Conservation (phyloP, 352 stramenopile species). For the Thalassiosira oceanica region DNA sequence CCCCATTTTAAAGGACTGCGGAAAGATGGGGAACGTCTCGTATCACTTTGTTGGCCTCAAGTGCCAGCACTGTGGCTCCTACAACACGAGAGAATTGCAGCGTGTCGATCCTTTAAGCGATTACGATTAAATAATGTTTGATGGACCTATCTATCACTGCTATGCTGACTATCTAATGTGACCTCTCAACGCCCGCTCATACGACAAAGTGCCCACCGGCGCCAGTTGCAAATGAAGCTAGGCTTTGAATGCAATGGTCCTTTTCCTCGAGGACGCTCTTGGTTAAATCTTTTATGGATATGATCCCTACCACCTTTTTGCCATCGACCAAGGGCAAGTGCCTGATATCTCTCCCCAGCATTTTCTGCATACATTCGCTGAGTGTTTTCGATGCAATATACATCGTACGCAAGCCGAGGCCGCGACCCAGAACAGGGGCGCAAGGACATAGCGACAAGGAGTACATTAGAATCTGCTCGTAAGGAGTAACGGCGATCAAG, state of each 20-base stretch:
- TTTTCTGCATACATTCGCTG: slow-evolving; percentile 92
- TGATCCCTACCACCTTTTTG: slow-evolving; percentile 85
- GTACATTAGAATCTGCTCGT: too few species aligned
- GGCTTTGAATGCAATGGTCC: slow-evolving; percentile 67
- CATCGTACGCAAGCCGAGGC: too few species aligned
- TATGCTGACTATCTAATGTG: not conserved
- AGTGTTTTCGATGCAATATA: too few species aligned
- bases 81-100: slow-evolving; percentile 80
- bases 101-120: slow-evolving; percentile 39
- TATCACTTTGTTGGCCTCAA: slow-evolving; percentile 84
- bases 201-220: slow-evolving; percentile 71
- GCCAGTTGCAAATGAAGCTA: slow-evolving; percentile 75
- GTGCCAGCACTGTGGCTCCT: slow-evolving; percentile 76
- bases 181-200: not conserved
- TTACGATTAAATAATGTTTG: not conserved
- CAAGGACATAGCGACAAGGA: too few species aligned
- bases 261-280: slow-evolving; percentile 90
- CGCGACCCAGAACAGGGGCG: too few species aligned
- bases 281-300: slow-evolving; percentile 89
- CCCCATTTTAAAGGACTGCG: too few species aligned
- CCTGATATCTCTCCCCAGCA: slow-evolving; percentile 92
- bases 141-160: slow-evolving; percentile 2
- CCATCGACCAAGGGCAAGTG: slow-evolving; percentile 93
- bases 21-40: slow-evolving; percentile 64
- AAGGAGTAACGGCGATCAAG: too few species aligned